phyloP scores from a whole-genome alignment of 352 stramenopile species.

The Phytophthora brassicae region DNA sequence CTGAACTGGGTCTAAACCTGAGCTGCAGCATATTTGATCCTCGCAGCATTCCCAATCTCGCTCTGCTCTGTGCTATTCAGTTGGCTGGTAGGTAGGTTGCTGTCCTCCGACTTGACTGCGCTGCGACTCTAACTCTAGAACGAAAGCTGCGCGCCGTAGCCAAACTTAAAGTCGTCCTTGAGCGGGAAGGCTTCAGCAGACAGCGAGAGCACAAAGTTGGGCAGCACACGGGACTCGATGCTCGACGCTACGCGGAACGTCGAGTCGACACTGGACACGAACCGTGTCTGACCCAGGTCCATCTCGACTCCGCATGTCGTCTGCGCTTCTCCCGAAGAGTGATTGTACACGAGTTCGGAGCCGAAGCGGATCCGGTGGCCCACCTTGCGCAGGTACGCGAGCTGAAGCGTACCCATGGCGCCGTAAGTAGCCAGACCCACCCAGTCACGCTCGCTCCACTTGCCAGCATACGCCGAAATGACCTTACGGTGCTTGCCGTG shows the following conservation, averaged over 20 bases:
- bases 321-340: constrained; percentile 79
- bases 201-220: constrained; percentile 85
- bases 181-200: constrained; percentile 83
- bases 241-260: constrained; percentile 81
- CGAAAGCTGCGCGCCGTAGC: constrained; percentile 88
- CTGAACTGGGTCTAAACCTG: constrained; percentile 5
- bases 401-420: constrained; percentile 80
- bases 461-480: constrained; percentile 83
- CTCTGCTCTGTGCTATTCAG: constrained; percentile 27
- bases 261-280: constrained; percentile 84
- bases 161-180: constrained; percentile 92
- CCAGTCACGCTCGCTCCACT: constrained; percentile 77
- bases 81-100: constrained; percentile 24
- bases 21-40: not conserved
- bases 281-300: constrained; percentile 80
- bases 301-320: constrained; percentile 84
- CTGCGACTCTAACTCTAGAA: constrained; percentile 59
- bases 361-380: constrained; percentile 80
- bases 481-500: constrained; percentile 87
- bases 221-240: constrained; percentile 83
- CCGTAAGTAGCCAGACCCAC: constrained; percentile 72
- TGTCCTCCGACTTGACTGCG: constrained; percentile 28
- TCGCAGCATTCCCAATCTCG: constrained; percentile 16
- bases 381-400: constrained; percentile 88
- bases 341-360: constrained; percentile 88